These are phyloP conservation scores for Podospora pseudocomata DNA, from an alignment of 495 filamentous ascomycete species.

Conservation along the genomic window DNA sequence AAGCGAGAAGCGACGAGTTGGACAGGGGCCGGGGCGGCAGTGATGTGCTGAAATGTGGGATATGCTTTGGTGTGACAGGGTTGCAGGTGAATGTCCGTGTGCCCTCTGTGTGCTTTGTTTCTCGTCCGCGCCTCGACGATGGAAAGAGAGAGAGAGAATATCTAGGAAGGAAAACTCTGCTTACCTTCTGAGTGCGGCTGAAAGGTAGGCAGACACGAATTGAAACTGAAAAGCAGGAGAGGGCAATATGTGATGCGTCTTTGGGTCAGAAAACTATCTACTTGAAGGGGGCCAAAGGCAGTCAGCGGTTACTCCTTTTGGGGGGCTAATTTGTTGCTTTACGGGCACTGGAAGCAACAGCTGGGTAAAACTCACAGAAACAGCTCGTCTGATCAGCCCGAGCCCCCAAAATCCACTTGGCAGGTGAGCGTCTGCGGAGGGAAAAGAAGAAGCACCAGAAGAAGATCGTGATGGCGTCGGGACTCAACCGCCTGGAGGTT, in stretches of 20 bases:
- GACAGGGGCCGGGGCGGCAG: conserved; percentile 35
- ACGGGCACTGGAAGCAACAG: neutral
- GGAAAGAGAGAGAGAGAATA: neutral
- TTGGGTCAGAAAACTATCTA: conserved; percentile 7
- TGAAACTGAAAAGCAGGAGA: conserved; percentile 5
- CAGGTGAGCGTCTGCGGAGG: conserved; percentile 5
- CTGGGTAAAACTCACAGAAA: conserved; percentile 18
- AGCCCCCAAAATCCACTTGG: neutral
- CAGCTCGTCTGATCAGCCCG: neutral
- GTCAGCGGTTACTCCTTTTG: conserved; percentile 2
- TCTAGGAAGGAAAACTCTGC: conserved; percentile 11
- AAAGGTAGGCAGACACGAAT: neutral
- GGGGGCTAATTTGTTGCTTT: conserved; percentile 1
- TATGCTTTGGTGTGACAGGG: conserved; percentile 34
- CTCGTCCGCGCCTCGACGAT: conserved; percentile 5
- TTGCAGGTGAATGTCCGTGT: conserved; percentile 27
- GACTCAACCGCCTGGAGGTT: conserved; percentile 30
- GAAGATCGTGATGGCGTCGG: conserved; percentile 30
- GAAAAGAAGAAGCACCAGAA: conserved; percentile 4
- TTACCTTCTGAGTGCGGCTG: neutral
- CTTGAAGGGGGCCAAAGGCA: neutral
- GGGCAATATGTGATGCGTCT: conserved; percentile 9
- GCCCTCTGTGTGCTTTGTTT: neutral
- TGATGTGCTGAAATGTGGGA: conserved; percentile 34
- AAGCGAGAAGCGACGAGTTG: conserved; percentile 35